A percentile compares a stretch with the other conserved stretches of the same genome.
These are phyloP conservation scores for Prunus salicina DNA, from an alignment of 306 rosid genomes.

Conservation along the genomic window DNA sequence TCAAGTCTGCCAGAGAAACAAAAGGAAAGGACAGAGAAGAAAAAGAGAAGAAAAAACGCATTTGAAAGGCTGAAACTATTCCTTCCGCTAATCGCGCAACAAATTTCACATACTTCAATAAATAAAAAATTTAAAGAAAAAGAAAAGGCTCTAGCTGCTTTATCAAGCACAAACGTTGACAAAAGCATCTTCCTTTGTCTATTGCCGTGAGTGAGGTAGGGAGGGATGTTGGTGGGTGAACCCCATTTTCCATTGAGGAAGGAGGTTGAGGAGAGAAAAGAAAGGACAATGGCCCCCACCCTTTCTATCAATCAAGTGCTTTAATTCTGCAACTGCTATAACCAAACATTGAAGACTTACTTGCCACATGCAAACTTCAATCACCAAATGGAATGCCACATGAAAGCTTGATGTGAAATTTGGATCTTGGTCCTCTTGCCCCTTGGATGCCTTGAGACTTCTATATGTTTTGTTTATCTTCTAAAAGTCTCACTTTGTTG, in stretches of 20 bases:
- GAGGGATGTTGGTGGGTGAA: not conserved
- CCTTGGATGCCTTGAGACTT: not conserved
- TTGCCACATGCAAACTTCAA: not conserved
- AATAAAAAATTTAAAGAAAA: not conserved
- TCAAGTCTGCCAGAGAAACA: not conserved
- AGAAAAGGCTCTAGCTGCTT: conserved; percentile 7
- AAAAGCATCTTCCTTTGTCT: not conserved
- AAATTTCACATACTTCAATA: conserved; percentile 23
- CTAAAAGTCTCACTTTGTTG: too few species aligned
- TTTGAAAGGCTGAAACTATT: conserved; percentile 13
- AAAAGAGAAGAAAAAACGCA: conserved; percentile 2
- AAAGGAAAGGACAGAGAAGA: not conserved
- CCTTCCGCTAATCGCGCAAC: conserved; percentile 44
- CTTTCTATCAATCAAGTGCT: not conserved
- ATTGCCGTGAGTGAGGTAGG: not conserved
- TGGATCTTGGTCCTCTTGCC: not conserved
- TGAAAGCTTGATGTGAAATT: not conserved
- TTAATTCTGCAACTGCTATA: not conserved
- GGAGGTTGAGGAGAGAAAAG: not conserved
- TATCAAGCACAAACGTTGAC: conserved; percentile 25
- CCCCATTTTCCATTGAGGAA: not conserved
- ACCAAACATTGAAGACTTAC: not conserved
- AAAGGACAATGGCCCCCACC: not conserved
- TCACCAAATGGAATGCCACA: not conserved
- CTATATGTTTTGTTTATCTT: not conserved